Evolutionary conservation across 2,329 filamentous ascomycete genomes (phyloP).

Genomic region (Thermochaetoides dissita): DNA sequence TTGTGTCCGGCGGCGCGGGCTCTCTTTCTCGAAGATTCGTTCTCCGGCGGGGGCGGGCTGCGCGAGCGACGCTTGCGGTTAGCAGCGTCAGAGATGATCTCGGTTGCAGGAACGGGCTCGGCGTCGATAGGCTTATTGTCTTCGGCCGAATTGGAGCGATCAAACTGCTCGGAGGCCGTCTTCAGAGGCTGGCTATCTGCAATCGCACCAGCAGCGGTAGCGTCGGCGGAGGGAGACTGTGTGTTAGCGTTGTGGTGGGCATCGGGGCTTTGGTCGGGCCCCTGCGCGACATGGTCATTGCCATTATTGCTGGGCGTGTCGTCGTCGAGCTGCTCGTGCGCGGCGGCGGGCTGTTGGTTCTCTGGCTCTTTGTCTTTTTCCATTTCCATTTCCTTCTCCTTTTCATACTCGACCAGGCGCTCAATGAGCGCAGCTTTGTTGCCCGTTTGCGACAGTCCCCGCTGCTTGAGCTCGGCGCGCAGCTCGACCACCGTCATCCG

Average conservation of each 20-base stretch:
- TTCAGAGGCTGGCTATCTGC: neutral
- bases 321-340: neutral
- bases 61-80: conserved; percentile 16
- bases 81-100: conserved; percentile 13
- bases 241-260: neutral
- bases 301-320: conserved; percentile 3
- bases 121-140: neutral
- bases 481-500: conserved; percentile 62
- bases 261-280: conserved; percentile 1
- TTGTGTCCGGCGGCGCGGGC: conserved; percentile 7
- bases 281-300: neutral
- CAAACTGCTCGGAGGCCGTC: neutral
- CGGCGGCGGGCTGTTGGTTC: neutral
- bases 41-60: conserved; percentile 14
- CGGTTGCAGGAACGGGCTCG: conserved; percentile 6
- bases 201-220: neutral
- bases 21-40: conserved; percentile 13
- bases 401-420: conserved; percentile 37
- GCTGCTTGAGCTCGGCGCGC: conserved; percentile 58
- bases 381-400: conserved; percentile 9
- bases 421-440: conserved; percentile 60
- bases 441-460: conserved; percentile 55
- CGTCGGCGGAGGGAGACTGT: neutral
- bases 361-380: neutral
- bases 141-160: neutral